phyloP scores from a whole-genome alignment of 1,139 yeast species.

The Pichia sp. region DNA sequence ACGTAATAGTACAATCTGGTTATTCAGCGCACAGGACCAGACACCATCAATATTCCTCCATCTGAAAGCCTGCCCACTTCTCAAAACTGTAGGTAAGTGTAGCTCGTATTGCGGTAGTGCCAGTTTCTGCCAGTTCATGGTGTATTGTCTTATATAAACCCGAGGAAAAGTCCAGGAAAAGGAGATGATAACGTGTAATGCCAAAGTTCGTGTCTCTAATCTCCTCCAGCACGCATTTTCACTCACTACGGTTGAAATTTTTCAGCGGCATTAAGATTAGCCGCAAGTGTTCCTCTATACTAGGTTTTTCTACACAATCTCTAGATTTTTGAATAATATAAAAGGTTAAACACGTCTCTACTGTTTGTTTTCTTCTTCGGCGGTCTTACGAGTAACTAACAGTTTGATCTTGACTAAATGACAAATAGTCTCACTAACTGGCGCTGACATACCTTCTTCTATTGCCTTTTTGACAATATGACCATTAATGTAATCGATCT shows the following conservation, averaged over 20 bases:
- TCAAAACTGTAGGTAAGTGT: constrained; percentile 61
- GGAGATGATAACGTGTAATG: not conserved
- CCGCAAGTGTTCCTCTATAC: no score
- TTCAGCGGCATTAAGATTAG: no score
- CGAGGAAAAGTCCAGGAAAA: no score
- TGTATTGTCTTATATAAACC: no score
- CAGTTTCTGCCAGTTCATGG: constrained; percentile 14
- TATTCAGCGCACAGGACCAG: constrained; percentile 58
- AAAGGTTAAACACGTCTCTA: no score
- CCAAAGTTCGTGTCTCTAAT: constrained; percentile 5
- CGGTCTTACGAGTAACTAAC: constrained; percentile 19
- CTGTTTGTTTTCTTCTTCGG: constrained; percentile 1
- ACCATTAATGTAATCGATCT: constrained; percentile 81
- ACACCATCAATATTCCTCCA: constrained; percentile 60
- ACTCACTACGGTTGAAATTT: no score
- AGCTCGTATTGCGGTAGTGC: constrained; percentile 43
- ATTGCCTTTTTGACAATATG: constrained; percentile 58
- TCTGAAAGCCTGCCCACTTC: constrained; percentile 88
- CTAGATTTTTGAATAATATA: no score
- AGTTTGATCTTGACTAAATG: constrained; percentile 47
- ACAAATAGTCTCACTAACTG: constrained; percentile 48
- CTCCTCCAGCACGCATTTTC: no score
- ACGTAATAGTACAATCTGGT: constrained; percentile 49
- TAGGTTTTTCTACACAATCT: no score
- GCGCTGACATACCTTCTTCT: constrained; percentile 41